Evolutionary conservation across 1,284 basidiomycete genomes (phyloP).

Genomic region (Phylloporus gajari): DNA sequence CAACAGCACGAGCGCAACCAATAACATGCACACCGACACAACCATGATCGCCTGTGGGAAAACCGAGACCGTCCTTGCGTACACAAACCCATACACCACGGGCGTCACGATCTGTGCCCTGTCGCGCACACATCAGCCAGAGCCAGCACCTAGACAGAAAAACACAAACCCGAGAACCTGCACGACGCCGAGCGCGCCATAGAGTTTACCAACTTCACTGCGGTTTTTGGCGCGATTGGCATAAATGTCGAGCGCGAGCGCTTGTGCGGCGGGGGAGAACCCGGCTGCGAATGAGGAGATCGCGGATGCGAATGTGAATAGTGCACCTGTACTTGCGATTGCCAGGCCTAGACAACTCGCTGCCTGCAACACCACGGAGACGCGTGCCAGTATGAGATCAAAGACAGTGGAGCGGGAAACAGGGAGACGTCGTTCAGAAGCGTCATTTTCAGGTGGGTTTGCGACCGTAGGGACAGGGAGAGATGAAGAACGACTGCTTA

Average conservation of each 20-base stretch:
- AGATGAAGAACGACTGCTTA: conserved; percentile 29
- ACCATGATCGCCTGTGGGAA: conserved; percentile 60
- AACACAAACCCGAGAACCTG: conserved; percentile 67
- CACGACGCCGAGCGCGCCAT: conserved; percentile 77
- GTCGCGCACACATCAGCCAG: background rate
- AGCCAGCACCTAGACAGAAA: background rate
- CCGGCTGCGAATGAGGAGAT: conserved; percentile 66
- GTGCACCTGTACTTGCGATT: conserved; percentile 50
- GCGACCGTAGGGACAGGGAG: conserved; percentile 19
- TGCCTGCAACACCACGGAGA: conserved; percentile 68
- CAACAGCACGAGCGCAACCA: conserved; percentile 47
- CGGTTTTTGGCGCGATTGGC: conserved; percentile 52
- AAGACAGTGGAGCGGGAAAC: conserved; percentile 58
- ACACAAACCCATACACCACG: conserved; percentile 60
- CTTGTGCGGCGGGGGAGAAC: conserved; percentile 72
- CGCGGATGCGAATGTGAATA: conserved; percentile 62
- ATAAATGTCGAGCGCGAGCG: conserved; percentile 73
- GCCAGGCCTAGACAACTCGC: conserved; percentile 64
- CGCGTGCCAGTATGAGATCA: conserved; percentile 70
- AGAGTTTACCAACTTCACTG: conserved; percentile 68
- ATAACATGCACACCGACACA: conserved; percentile 41
- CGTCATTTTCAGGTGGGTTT: conserved; percentile 23
- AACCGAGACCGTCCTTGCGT: conserved; percentile 56
- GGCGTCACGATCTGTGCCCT: conserved; percentile 61
- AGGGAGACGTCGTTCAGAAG: conserved; percentile 11